A percentile compares a stretch with the other conserved stretches of the same genome.
phyloP scores from a whole-genome alignment of 1,139 yeast genomes.

The Pichia sp. region DNA sequence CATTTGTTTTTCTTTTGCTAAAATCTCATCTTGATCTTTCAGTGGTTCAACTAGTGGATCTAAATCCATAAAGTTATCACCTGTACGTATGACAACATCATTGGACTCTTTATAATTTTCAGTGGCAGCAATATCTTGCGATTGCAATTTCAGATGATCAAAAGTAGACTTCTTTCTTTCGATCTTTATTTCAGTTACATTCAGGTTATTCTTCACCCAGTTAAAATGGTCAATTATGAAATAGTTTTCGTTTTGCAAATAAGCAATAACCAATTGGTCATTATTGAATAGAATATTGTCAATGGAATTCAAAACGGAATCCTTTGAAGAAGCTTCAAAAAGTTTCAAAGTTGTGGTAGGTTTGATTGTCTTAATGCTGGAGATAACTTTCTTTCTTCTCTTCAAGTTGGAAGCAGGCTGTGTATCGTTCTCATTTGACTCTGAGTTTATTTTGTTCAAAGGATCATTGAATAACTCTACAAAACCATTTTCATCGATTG shows the following conservation, averaged over 20 bases:
- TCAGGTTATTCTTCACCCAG: conserved; percentile 33
- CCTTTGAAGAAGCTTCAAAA: conserved; percentile 8
- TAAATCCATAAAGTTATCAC: conserved; percentile 52
- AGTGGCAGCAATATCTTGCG: conserved; percentile 68
- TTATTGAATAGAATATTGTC: conserved; percentile 33
- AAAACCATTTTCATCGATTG: conserved; percentile 29
- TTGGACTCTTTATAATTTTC: conserved; percentile 52
- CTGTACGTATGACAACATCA: conserved; percentile 55
- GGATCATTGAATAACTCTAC: conserved; percentile 29
- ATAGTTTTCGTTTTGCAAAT: conserved; percentile 66
- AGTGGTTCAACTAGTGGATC: conserved; percentile 36
- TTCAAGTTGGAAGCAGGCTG: conserved; percentile 6
- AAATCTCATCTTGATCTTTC: conserved; percentile 30
- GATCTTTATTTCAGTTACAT: conserved; percentile 26
- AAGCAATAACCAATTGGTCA: conserved; percentile 41
- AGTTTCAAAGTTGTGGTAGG: conserved; percentile 38
- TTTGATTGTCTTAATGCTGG: conserved; percentile 36
- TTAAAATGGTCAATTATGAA: conserved; percentile 55
- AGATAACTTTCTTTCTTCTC: conserved; percentile 21
- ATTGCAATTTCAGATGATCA: conserved; percentile 6
- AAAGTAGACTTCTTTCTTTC: conserved; percentile 32
- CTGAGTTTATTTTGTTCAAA: conserved; percentile 5
- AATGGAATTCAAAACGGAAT: conserved; percentile 9
- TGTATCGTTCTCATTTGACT: not conserved
- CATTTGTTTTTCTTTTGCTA: not conserved